phyloP scores from a whole-genome alignment of 2,329 filamentous ascomycete species.

The Apiospora arundinis region DNA sequence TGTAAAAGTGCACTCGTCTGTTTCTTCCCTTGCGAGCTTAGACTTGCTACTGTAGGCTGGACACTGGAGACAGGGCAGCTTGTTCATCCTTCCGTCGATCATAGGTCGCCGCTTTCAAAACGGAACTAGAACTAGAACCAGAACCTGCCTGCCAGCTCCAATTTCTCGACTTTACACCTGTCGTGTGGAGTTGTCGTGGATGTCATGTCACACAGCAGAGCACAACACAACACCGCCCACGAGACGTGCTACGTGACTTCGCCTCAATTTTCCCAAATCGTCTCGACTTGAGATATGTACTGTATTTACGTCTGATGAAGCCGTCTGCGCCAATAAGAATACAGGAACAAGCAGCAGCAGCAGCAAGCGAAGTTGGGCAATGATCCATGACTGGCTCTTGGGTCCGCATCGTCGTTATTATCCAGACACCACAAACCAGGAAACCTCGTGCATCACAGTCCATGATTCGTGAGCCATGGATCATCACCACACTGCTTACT shows the following conservation, averaged over 20 bases:
- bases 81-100: not conserved
- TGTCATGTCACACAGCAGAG: not conserved
- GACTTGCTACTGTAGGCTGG: not conserved
- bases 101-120: not conserved
- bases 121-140: not conserved
- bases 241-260: not conserved
- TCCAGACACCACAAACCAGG: not conserved
- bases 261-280: not conserved
- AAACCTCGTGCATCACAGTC: not conserved
- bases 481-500: not conserved
- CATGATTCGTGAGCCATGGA: not conserved
- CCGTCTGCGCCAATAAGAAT: not conserved
- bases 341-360: not conserved
- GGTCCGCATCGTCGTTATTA: slow-evolving; percentile 11
- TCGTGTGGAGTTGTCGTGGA: not conserved
- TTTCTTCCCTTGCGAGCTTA: not conserved
- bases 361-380: not conserved
- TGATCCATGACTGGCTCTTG: not conserved
- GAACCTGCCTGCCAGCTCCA: not conserved
- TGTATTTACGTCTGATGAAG: not conserved
- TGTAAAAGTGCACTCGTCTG: slow-evolving; percentile 8
- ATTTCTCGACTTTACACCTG: not conserved
- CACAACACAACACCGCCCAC: slow-evolving; percentile 6
- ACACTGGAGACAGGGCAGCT: not conserved
- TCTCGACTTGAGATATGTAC: not conserved